Percentiles rank a stretch among this genome's conserved stretches.
Conservation (phyloP, 371 early-diverging fungal genomes). For the Rhizomucor pusillus region DNA sequence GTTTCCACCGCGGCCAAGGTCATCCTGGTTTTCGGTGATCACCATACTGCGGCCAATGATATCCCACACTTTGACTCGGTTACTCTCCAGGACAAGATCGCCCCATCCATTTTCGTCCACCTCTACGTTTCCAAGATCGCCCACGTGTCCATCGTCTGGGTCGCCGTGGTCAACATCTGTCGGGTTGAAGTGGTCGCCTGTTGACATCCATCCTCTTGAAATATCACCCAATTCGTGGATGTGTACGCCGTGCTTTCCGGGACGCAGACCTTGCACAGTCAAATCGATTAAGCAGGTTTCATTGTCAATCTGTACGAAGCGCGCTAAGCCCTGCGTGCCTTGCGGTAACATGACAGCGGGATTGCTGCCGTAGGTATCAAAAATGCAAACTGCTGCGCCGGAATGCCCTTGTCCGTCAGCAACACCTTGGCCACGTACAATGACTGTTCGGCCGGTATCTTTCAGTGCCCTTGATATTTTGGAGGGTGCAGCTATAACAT, state of each 20-base stretch:
- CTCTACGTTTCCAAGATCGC: constrained; percentile 68
- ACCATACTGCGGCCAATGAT: constrained; percentile 87
- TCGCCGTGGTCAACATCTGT: constrained; percentile 57
- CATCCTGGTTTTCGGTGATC: constrained; percentile 52
- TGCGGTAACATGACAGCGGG: constrained; percentile 37
- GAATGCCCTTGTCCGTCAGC: constrained; percentile 53
- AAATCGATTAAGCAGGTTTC: constrained; percentile 74
- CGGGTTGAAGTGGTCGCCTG: constrained; percentile 63
- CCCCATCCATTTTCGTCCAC: constrained; percentile 77
- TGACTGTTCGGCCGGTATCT: constrained; percentile 66
- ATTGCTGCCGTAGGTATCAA: constrained; percentile 61
- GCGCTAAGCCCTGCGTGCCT: constrained; percentile 69
- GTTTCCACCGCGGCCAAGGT: constrained; percentile 34
- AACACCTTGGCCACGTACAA: constrained; percentile 78
- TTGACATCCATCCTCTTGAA: constrained; percentile 53
- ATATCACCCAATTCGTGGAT: constrained; percentile 84
- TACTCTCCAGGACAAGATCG: constrained; percentile 69
- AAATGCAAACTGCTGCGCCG: constrained; percentile 88
- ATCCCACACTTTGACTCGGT: constrained; percentile 79
- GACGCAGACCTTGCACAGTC: constrained; percentile 66
- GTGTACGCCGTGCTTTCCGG: constrained; percentile 69
- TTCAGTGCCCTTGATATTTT: constrained; percentile 57
- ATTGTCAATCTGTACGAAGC: constrained; percentile 74
- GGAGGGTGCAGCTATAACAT: constrained; percentile 67
- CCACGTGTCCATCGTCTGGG: constrained; percentile 50